Evolutionary conservation across 1,139 yeast genomes (phyloP).

Genomic region (Komagataea norvegica): DNA sequence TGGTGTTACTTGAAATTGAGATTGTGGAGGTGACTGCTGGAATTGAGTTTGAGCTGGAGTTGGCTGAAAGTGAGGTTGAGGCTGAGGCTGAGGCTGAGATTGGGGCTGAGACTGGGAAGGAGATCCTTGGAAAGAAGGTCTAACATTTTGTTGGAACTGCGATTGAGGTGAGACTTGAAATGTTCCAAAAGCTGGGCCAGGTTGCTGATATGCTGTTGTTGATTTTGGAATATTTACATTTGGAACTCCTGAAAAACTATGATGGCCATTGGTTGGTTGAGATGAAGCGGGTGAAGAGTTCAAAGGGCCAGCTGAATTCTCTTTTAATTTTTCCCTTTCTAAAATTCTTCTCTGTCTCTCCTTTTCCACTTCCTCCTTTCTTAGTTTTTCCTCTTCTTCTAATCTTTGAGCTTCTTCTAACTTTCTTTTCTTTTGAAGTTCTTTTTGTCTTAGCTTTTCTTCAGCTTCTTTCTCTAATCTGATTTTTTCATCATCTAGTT

Average conservation of each 20-base stretch:
- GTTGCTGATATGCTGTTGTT: neutral
- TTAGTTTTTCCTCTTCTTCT: constrained; percentile 20
- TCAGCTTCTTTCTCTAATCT: constrained; percentile 18
- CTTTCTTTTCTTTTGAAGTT: constrained; percentile 17
- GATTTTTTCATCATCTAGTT: constrained; percentile 20
- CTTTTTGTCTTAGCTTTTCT: constrained; percentile 22
- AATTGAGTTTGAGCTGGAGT: neutral
- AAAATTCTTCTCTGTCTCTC: constrained; percentile 22
- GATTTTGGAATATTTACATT: neutral
- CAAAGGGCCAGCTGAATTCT: constrained; percentile 2
- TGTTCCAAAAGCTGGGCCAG: constrained; percentile 6
- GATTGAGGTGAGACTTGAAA: constrained; percentile 4
- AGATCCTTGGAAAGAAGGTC: too few species aligned
- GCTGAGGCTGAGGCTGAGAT: constrained; percentile 1
- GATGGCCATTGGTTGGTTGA: neutral
- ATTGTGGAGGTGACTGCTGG: neutral
- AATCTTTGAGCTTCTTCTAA: constrained; percentile 15
- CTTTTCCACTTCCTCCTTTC: constrained; percentile 20
- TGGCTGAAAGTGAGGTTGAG: constrained; percentile 1
- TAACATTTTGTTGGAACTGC: too few species aligned
- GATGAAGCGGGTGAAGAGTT: neutral
- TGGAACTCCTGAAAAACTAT: neutral
- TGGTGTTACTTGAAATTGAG: neutral
- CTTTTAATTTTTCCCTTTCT: constrained; percentile 17
- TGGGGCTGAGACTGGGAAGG: neutral